Base-by-base conservation (phyloP, 306 rosid genomes). In the Glycine tomentella region DNA sequence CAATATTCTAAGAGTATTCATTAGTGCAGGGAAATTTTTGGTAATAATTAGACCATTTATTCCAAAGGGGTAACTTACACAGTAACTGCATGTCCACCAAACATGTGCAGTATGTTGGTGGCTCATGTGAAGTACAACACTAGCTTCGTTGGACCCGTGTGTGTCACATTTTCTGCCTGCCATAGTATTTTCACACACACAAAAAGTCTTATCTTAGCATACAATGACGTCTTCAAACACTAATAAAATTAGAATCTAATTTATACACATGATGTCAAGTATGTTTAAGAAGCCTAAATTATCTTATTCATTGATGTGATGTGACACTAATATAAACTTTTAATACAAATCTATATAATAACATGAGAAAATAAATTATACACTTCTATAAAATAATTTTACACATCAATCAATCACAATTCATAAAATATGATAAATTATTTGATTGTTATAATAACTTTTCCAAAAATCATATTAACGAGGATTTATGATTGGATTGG, bases 1-100 rank as follows among this genome's bases (percentile, higher is more conserved):
- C n/a, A n/a, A n/a, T n/a, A n/a, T n/a, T n/a, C n/a, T n/a, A n/a
- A n/a, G n/a, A n/a, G n/a, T n/a, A n/a, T n/a, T n/a, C n/a, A n/a
- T n/a, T n/a, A n/a, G n/a, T n/a, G n/a, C n/a, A n/a, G n/a, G n/a
- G n/a, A n/a, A n/a, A n/a, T n/a, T n/a, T n/a, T n/a, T n/a, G n/a
- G n/a, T 46, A 9, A 7, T 57, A 57, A 16, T 9, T 58, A 17
- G 64, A 58, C 2, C 2, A 17, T 17, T 7, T 57, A 16, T 9
- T 1, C 6, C 6, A 70, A n/a, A n/a, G 12, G 53, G 3, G 2
- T 52, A 15, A 56, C 91, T 82, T 85, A 95, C 99, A 95, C 99
- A 52, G 99, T 95, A 9, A 95, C 97, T 61, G 99, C 99, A 80
- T 95, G 99, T 67, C 99, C 99, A 81, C 99, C 99, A 82, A 95